A percentile compares a stretch with the other conserved stretches of the same genome.
These are phyloP conservation scores for Ashbya aceris DNA, from an alignment of 1,139 yeast species.

Conservation along the genomic window DNA sequence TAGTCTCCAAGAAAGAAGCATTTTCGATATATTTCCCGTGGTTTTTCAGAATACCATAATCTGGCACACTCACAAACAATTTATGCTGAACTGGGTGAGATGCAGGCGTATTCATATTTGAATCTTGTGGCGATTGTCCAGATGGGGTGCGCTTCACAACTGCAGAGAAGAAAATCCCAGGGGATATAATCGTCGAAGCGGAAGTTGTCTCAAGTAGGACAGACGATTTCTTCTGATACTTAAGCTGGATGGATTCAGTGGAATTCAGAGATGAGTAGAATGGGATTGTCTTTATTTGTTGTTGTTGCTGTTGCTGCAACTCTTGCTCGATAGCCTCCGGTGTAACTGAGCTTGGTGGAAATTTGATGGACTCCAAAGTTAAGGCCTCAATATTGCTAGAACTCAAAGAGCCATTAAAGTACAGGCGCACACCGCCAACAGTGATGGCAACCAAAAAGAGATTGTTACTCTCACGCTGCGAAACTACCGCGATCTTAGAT, in stretches of 20 bases:
- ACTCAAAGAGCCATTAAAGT: slow-evolving; percentile 43
- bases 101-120: not conserved
- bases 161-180: slow-evolving; percentile 67
- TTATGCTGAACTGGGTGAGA: slow-evolving; percentile 29
- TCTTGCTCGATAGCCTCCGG: slow-evolving; percentile 44
- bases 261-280: slow-evolving; percentile 23
- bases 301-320: slow-evolving; percentile 34
- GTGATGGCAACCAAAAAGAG: slow-evolving; percentile 81
- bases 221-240: slow-evolving; percentile 36
- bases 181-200: slow-evolving; percentile 54
- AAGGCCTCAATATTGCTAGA: slow-evolving; percentile 34
- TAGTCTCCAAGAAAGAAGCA: slow-evolving; percentile 62
- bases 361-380: slow-evolving; percentile 50
- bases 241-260: slow-evolving; percentile 27
- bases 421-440: slow-evolving; percentile 72
- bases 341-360: slow-evolving; percentile 64
- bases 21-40: slow-evolving; percentile 68
- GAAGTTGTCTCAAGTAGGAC: slow-evolving; percentile 34
- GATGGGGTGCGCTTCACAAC: slow-evolving; percentile 28
- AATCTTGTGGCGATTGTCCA: slow-evolving; percentile 5
- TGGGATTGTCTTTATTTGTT: slow-evolving; percentile 29
- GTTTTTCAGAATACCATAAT: slow-evolving; percentile 71
- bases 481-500: slow-evolving; percentile 53
- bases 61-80: slow-evolving; percentile 70
- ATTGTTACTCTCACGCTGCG: slow-evolving; percentile 56